Conservation (phyloP, 2,329 filamentous ascomycete species). For the Stemphylium vesicarium region DNA sequence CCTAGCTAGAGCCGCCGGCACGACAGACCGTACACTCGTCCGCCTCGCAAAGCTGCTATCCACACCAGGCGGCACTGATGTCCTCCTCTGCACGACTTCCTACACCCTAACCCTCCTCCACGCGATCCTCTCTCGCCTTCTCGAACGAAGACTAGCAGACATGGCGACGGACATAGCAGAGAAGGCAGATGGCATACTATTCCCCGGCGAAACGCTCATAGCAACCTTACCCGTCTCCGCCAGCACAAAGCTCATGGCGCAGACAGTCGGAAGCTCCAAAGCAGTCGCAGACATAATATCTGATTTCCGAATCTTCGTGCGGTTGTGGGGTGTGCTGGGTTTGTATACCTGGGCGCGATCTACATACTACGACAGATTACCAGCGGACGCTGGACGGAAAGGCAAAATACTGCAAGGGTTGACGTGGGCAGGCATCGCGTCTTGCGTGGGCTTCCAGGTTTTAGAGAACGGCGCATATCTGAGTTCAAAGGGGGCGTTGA, state of each 20-base stretch:
- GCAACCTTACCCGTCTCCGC: conserved; percentile 46
- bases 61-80: conserved; percentile 50
- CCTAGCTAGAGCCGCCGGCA: conserved; percentile 25
- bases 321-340: conserved; percentile 78
- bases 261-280: conserved; percentile 43
- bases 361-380: conserved; percentile 39
- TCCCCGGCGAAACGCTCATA: conserved; percentile 52
- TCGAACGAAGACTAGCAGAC: conserved; percentile 42
- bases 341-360: conserved; percentile 71
- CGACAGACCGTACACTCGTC: conserved; percentile 41
- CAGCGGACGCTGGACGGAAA: conserved; percentile 30
- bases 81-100: conserved; percentile 51
- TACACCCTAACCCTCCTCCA: conserved; percentile 54
- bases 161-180: conserved; percentile 47
- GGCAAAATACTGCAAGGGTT: conserved; percentile 52
- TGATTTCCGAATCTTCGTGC: conserved; percentile 74
- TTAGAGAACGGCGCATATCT: conserved; percentile 87
- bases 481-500: conserved; percentile 72
- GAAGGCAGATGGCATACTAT: conserved; percentile 48
- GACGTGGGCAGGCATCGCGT: conserved; percentile 70
- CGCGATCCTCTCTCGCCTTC: conserved; percentile 48
- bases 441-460: conserved; percentile 74
- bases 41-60: conserved; percentile 49
- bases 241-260: conserved; percentile 41
- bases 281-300: conserved; percentile 68